Base-by-base conservation (phyloP, 257 asterid species). In the Solanum neorickii region DNA sequence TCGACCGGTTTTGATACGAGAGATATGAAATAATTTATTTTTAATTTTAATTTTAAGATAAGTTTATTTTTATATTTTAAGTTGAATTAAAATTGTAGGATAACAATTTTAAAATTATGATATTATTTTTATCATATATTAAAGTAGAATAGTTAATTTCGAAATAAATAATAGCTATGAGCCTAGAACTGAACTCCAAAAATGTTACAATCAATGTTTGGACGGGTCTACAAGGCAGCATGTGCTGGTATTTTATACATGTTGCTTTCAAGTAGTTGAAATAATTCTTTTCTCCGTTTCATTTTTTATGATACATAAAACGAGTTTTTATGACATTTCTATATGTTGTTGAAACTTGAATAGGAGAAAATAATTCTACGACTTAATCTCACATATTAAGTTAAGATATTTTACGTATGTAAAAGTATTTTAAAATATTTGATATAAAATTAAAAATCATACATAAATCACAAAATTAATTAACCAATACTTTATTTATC, bases 1-100 rank as follows among this genome's bases (percentile, higher is more conserved):
- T 18, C 60, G 14, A 5, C 0, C 0, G 62, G 7, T 0, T 18
- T 52, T 3, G 11, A 9, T 18, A 6, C 0, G 1, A 18, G 4
- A 2, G 10, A 18, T 52, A 18, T 0, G 6, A 35, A 35, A 52
- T 52, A 52, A 52, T 1, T 52, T 6, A 52, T 52, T 52, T 52
- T 0, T 0, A 0, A 16, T 16, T 16, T 52, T 6, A 18, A 3
- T 52, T 52, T 52, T 52, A 18, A 4, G 20, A 52, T 52, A 0
- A 18, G 0, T 52, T 52, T 18, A 44, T 11, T 44, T 42, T 33
- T 33, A 33, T 4, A 44, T 44, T 0, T 3, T 44, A 3, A 44
- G 49, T 44, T 44, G 14, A 12, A 4, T 52, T 52, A 52, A 18
- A 52, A 52, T 52, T 9, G 20, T 6, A 23, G 1, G 0, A 52